A percentile compares a stretch with the other conserved stretches of the same genome.
These are phyloP conservation scores for Leccinum variabile DNA, from an alignment of 1,284 basidiomycete genomes.

Conservation along the genomic window DNA sequence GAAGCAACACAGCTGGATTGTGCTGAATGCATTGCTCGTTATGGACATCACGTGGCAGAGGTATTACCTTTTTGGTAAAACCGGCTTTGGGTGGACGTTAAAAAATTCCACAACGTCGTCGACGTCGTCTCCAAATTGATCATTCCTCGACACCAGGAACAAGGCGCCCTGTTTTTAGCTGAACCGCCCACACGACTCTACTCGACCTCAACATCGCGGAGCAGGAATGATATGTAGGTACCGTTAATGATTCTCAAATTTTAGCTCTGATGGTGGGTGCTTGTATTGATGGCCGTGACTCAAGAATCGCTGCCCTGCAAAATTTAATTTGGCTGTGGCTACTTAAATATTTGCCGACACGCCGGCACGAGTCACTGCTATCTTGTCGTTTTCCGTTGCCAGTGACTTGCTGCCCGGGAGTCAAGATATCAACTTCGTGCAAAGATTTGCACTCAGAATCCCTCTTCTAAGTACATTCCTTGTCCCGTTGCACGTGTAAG, in stretches of 20 bases:
- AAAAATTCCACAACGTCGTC: neutral
- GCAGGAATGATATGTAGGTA: neutral
- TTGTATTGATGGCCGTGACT: neutral
- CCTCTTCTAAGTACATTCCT: too few species aligned
- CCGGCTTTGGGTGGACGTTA: neutral
- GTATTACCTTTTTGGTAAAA: constrained; percentile 4
- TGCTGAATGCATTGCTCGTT: constrained; percentile 23
- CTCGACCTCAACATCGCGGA: neutral
- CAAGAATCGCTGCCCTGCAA: constrained; percentile 8
- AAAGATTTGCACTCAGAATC: neutral
- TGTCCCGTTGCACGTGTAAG: too few species aligned
- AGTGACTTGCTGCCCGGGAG: too few species aligned
- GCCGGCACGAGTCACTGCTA: neutral
- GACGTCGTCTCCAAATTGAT: neutral
- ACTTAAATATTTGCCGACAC: constrained; percentile 11
- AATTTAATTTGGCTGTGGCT: constrained; percentile 11
- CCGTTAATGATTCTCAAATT: neutral
- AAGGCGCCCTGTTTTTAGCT: neutral
- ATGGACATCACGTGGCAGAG: constrained; percentile 12
- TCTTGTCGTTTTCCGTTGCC: neutral
- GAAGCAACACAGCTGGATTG: constrained; percentile 29
- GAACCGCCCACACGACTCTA: neutral
- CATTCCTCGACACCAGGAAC: neutral
- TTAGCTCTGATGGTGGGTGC: neutral
- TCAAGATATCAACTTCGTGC: too few species aligned